Evolutionary conservation across 768 basidiomycete species (phyloP).

Genomic region (Serendipita sp.): DNA sequence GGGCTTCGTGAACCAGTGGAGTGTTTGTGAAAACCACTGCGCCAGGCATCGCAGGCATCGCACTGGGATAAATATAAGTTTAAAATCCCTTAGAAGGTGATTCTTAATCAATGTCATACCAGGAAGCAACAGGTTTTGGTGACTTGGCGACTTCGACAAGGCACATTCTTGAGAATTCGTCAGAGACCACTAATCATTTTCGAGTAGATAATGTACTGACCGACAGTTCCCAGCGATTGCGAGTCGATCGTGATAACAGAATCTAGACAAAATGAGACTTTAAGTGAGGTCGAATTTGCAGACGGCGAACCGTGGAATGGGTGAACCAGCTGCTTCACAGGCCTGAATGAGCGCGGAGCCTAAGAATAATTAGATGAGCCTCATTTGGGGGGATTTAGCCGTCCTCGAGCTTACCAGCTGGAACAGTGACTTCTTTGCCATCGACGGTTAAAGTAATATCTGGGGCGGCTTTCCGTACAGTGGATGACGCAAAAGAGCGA

Average conservation of each 20-base stretch:
- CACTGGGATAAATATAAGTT: constrained; percentile 31
- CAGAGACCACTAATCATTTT: constrained; percentile 9
- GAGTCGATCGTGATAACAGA: constrained; percentile 81
- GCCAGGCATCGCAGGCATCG: constrained; percentile 96
- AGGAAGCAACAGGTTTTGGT: constrained; percentile 88
- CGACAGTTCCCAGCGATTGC: constrained; percentile 97
- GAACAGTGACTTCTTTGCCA: constrained; percentile 93
- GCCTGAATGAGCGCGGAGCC: constrained; percentile 94
- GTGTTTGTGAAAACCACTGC: constrained; percentile 87
- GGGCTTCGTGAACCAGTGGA: constrained; percentile 76
- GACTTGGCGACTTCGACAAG: constrained; percentile 93
- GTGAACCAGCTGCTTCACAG: constrained; percentile 75
- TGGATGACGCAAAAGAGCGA: constrained; percentile 48
- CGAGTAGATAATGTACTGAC: constrained; percentile 28
- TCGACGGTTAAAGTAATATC: constrained; percentile 90
- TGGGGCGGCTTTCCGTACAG: constrained; percentile 35
- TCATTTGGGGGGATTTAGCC: constrained; percentile 10
- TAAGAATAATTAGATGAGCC: constrained; percentile 17
- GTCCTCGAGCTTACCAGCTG: constrained; percentile 54
- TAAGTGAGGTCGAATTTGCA: background rate
- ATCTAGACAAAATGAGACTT: constrained; percentile 27
- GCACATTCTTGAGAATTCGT: constrained; percentile 61
- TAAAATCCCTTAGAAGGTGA: constrained; percentile 3
- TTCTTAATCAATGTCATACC: constrained; percentile 30
- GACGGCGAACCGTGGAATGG: constrained; percentile 52